A percentile compares a stretch with the other conserved stretches of the same genome.
Conservation (phyloP, 805 yeast species). For the Vanderwaltozyma tropicalis region DNA sequence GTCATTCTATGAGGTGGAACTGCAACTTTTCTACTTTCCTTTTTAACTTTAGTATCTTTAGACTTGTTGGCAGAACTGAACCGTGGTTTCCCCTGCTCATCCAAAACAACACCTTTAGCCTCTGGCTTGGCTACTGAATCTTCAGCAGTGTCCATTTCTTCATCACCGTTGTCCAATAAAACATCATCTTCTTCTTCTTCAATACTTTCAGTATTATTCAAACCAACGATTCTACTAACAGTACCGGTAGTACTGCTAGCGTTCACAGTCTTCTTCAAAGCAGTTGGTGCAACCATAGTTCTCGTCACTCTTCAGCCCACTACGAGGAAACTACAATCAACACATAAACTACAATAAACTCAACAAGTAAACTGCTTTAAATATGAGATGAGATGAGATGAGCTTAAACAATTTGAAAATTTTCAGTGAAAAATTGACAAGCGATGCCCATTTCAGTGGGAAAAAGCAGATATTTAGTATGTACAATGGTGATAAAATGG, state of each 20-base stretch:
- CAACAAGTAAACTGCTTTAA: conserved; percentile 1
- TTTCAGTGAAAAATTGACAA: too few species aligned
- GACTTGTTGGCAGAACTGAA: conserved; percentile 62
- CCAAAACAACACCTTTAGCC: conserved; percentile 34
- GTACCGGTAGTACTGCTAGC: background rate
- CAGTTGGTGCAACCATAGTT: conserved; percentile 31
- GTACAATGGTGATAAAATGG: too few species aligned
- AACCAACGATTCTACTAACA: conserved; percentile 26
- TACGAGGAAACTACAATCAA: background rate
- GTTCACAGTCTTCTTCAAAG: conserved; percentile 20
- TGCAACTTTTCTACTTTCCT: conserved; percentile 79
- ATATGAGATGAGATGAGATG: conserved; percentile 29
- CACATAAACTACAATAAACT: background rate
- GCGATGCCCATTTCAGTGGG: too few species aligned
- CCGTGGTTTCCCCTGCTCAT: conserved; percentile 81
- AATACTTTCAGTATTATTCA: conserved; percentile 21
- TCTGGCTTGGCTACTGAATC: conserved; percentile 16
- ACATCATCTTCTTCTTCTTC: conserved; percentile 31
- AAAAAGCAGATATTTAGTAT: too few species aligned
- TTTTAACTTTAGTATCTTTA: conserved; percentile 52
- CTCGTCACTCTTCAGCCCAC: too few species aligned
- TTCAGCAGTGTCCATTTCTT: conserved; percentile 8
- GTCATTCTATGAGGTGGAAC: conserved; percentile 98
- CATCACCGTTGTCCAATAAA: conserved; percentile 20
- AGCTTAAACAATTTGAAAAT: conserved; percentile 12